Base-by-base conservation (phyloP, 176 grass and related monocot species). In the Musa beccarii region DNA sequence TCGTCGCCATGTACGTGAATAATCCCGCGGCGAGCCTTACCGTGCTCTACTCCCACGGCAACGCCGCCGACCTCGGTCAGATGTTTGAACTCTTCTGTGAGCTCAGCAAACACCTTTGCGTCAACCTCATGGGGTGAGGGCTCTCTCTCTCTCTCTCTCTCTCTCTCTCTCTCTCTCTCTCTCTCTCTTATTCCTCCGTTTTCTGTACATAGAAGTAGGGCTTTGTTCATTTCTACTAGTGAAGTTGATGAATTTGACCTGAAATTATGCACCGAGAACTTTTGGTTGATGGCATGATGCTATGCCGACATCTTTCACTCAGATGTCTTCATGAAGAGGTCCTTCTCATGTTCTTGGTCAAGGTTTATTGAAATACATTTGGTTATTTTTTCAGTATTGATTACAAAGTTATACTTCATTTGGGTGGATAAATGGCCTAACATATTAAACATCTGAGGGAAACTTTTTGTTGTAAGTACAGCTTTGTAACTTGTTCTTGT, bases 1-100 rank as follows among this genome's bases (percentile, higher is more conserved):
- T 96, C 79, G 88, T 96, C 34, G 83, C 83, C 50, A 86, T 96
- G 93, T 84, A 96, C 86, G 87, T 92, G 74, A 86, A 79, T 54
- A 83, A 88, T 76, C 89, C 89, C 1, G 85, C 80, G 63, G 93
- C 93, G 28, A 79, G 83, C 9, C 88, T 96, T 74, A 96, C 93
- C 17, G 79, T 96, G 71, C 93, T 96, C 74, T 96, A 96, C 88
- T 96, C 93, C 65, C 93, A 96, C 76, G 93, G 93, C 52, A 96
- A 96, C 84, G 93, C 93, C 0, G 93, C 93, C 0, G 93, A 96
- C 88, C 83, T 96, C 25, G 93, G 93, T 0, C 90, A 92, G 85
- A 90, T 96, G 93, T 92, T 89, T 74, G 93, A 97, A 80, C 93
- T 92, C 76, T 92, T 92, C 84, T 59, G 88, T 71, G 93, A 97